These are phyloP conservation scores for Iris pallida DNA, from an alignment of 116 monocot species.

Conservation along the genomic window DNA sequence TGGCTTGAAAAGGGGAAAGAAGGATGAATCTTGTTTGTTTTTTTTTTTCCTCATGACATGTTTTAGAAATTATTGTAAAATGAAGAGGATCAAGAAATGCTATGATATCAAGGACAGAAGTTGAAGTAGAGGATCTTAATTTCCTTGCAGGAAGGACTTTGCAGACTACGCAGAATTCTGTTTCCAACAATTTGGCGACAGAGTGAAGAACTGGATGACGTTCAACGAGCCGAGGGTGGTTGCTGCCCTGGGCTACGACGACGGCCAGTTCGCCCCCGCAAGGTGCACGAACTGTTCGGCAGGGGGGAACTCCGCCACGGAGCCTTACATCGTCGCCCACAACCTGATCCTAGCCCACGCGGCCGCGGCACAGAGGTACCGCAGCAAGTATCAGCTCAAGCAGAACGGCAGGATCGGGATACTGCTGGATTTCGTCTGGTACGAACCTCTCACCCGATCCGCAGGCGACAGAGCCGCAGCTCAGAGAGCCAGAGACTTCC, in stretches of 20 bases:
- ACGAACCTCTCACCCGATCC: constrained; percentile 71
- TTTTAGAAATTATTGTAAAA: too few species aligned
- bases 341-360: constrained; percentile 80
- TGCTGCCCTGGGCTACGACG: constrained; percentile 74
- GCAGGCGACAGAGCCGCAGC: constrained; percentile 65
- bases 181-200: constrained; percentile 83
- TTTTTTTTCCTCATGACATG: too few species aligned
- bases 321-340: constrained; percentile 85
- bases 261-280: constrained; percentile 67
- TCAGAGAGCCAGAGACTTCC: constrained; percentile 84
- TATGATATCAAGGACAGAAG: too few species aligned
- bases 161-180: constrained; percentile 91
- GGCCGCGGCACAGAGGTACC: constrained; percentile 74
- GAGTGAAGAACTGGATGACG: constrained; percentile 96
- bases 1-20: too few species aligned
- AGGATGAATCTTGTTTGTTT: too few species aligned
- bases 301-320: constrained; percentile 75
- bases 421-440: constrained; percentile 83
- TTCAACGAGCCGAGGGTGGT: constrained; percentile 91
- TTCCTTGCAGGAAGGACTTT: constrained; percentile 52
- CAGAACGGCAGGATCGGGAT: constrained; percentile 92
- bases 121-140: too few species aligned
- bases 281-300: constrained; percentile 65
- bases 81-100: too few species aligned
- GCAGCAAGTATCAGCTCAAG: constrained; percentile 77